phyloP scores from a whole-genome alignment of 2,329 filamentous ascomycete species.

The Pestalotiopsis sp. region DNA sequence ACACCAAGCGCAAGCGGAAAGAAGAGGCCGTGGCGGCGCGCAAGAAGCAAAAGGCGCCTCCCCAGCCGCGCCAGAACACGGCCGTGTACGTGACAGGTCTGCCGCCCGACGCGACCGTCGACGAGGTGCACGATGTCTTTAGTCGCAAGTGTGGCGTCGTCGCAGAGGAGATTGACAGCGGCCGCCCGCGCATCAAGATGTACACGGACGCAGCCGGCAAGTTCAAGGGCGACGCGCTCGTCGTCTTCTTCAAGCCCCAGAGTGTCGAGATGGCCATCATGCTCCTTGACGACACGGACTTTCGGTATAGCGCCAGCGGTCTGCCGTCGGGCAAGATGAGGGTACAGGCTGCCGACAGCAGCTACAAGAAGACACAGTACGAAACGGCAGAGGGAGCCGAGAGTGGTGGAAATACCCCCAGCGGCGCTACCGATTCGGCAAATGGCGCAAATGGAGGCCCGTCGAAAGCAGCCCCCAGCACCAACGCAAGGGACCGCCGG shows the following conservation, averaged over 20 bases:
- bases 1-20: conserved; percentile 42
- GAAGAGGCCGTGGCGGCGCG: conserved; percentile 31
- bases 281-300: conserved; percentile 80
- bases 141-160: conserved; percentile 85
- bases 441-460: conserved; percentile 12
- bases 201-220: conserved; percentile 80
- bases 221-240: conserved; percentile 91
- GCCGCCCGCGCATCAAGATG: conserved; percentile 87
- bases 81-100: conserved; percentile 91
- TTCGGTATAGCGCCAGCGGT: conserved; percentile 64
- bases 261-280: conserved; percentile 86
- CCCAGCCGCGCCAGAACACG: conserved; percentile 71
- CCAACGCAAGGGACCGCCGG: conserved; percentile 45
- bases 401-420: conserved; percentile 12
- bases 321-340: conserved; percentile 68
- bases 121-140: conserved; percentile 84
- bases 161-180: conserved; percentile 90
- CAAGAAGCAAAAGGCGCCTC: conserved; percentile 51
- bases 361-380: conserved; percentile 87
- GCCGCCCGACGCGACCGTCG: conserved; percentile 74
- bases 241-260: conserved; percentile 94
- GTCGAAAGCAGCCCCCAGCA: conserved; percentile 39
- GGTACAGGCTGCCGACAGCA: conserved; percentile 83
- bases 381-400: conserved; percentile 35
- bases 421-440: conserved; percentile 17